Evolutionary conservation across 2,329 filamentous ascomycete species (phyloP).

Genomic region (Fonsecaea multimorphosa): DNA sequence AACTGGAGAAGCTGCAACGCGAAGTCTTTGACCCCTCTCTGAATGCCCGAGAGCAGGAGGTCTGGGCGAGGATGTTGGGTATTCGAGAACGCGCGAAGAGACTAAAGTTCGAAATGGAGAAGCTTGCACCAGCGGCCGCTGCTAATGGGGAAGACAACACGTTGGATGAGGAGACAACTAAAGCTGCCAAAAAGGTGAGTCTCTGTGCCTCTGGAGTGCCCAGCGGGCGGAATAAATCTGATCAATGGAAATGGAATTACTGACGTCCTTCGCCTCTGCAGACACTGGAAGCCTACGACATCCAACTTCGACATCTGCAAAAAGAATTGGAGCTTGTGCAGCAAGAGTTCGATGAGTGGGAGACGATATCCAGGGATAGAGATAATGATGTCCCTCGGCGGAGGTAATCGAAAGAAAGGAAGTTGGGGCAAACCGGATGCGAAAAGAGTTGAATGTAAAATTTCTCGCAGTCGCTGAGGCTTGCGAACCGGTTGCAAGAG

Average conservation of each 20-base stretch:
- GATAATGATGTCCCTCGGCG: slow-evolving; percentile 32
- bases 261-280: slow-evolving; percentile 35
- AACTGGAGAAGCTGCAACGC: slow-evolving; percentile 63
- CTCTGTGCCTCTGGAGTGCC: no score
- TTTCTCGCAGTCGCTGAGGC: no score
- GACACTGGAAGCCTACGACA: slow-evolving; percentile 59
- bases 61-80: slow-evolving; percentile 70
- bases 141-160: slow-evolving; percentile 45
- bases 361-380: slow-evolving; percentile 44
- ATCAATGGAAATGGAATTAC: background rate
- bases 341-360: slow-evolving; percentile 65
- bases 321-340: slow-evolving; percentile 65
- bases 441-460: background rate
- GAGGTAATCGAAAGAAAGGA: slow-evolving; percentile 18
- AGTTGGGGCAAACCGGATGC: background rate
- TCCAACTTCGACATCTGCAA: slow-evolving; percentile 62
- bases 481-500: background rate
- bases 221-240: background rate
- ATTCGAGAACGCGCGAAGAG: slow-evolving; percentile 65
- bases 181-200: slow-evolving; percentile 65
- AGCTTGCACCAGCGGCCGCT: slow-evolving; percentile 50
- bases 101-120: slow-evolving; percentile 66
- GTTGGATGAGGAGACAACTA: slow-evolving; percentile 64
- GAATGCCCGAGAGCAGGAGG: slow-evolving; percentile 66
- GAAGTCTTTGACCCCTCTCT: slow-evolving; percentile 66